These are phyloP conservation scores for Nematodospora valgi DNA, from an alignment of 805 yeast species.

Conservation along the genomic window DNA sequence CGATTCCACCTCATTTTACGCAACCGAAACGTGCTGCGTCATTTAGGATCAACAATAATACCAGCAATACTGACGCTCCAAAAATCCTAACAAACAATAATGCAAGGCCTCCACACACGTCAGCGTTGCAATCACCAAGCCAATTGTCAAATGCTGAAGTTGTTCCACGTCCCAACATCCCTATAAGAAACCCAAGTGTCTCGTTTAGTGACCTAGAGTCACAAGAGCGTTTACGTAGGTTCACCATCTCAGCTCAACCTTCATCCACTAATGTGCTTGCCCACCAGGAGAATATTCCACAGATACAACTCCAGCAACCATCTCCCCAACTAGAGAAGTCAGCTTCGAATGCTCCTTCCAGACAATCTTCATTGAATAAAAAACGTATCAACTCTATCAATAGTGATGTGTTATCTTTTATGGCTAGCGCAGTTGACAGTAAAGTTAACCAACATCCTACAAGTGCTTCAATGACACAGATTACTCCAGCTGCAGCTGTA, in stretches of 20 bases:
- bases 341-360: conserved; percentile 6
- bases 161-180: conserved; percentile 1
- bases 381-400: conserved; percentile 3
- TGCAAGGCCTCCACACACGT: too few relatives aligned
- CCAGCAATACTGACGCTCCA: conserved; percentile 4
- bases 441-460: neutral
- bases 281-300: conserved; percentile 2
- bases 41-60: neutral
- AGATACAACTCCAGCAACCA: neutral
- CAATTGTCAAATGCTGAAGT: neutral
- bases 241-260: conserved; percentile 44
- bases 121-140: conserved; percentile 3
- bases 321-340: neutral
- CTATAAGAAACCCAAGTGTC: conserved; percentile 18
- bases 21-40: conserved; percentile 2
- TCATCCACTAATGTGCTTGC: conserved; percentile 25
- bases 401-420: conserved; percentile 7
- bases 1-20: neutral
- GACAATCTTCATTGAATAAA: conserved; percentile 9
- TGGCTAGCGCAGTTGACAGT: neutral
- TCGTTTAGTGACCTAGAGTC: conserved; percentile 34
- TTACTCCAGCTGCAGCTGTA: neutral
- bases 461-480: too few relatives aligned
- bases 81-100: conserved; percentile 3
- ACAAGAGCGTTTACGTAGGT: conserved; percentile 36